These are phyloP conservation scores for Magnusiomyces tetraspermus DNA, from an alignment of 1,139 yeast genomes.

Conservation along the genomic window DNA sequence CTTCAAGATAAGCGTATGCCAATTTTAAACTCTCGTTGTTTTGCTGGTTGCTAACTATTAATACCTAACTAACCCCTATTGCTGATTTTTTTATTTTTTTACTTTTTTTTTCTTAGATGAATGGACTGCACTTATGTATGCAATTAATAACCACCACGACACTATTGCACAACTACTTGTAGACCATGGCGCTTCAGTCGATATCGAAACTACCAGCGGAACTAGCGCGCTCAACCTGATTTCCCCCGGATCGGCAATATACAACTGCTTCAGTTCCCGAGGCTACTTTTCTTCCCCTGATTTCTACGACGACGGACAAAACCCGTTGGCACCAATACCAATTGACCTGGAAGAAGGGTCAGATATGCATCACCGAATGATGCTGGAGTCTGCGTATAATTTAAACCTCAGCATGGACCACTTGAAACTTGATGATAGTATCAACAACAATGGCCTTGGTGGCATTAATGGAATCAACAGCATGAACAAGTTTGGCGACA, in stretches of 20 bases:
- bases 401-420: conserved; percentile 29
- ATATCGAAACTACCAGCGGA: conserved; percentile 29
- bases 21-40: too few relatives aligned
- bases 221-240: conserved; percentile 33
- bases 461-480: not conserved
- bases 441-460: not conserved
- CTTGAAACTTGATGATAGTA: conserved; percentile 21
- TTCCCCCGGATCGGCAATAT: conserved; percentile 28
- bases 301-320: conserved; percentile 27
- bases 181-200: conserved; percentile 32
- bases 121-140: conserved; percentile 43
- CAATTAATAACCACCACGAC: conserved; percentile 34
- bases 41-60: too few relatives aligned
- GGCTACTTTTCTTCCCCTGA: conserved; percentile 26
- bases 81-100: not conserved
- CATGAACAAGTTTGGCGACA: conserved; percentile 4
- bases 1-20: conserved; percentile 31
- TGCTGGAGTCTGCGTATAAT: conserved; percentile 28
- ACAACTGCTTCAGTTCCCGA: conserved; percentile 23
- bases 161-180: conserved; percentile 31
- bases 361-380: conserved; percentile 20
- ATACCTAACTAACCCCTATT: not conserved
- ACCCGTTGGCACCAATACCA: conserved; percentile 15
- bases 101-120: conserved; percentile 17
- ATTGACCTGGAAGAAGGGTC: conserved; percentile 23